Evolutionary conservation across 75 land plant genomes (phyloP).

Genomic region (Sequoiadendron giganteum): DNA sequence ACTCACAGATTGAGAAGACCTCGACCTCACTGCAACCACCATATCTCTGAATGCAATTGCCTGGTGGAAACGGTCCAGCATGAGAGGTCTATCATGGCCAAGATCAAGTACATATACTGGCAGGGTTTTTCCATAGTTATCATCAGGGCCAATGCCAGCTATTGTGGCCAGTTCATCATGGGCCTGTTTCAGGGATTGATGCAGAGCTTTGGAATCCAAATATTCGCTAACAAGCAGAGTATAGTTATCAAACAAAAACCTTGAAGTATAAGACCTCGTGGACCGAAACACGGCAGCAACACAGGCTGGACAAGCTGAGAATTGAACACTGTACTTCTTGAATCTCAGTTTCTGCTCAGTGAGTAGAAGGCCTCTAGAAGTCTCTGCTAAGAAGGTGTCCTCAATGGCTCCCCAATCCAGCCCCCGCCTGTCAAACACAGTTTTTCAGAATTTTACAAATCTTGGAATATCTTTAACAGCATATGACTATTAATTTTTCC

Average conservation of each 20-base stretch:
- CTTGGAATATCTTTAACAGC: neutral
- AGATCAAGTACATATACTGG: constrained; percentile 95
- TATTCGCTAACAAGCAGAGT: constrained; percentile 93
- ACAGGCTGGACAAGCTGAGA: constrained; percentile 67
- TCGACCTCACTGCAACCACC: constrained; percentile 91
- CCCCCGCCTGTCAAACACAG: constrained; percentile 17
- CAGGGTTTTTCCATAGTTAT: constrained; percentile 51
- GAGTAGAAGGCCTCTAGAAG: constrained; percentile 52
- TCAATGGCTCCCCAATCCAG: constrained; percentile 72
- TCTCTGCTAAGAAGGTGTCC: constrained; percentile 54
- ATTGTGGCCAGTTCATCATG: constrained; percentile 51
- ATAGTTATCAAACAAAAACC: constrained; percentile 87
- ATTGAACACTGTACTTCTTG: constrained; percentile 41
- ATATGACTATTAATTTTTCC: too few species aligned
- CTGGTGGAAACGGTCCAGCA: constrained; percentile 94
- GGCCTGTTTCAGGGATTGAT: constrained; percentile 60
- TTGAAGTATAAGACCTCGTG: constrained; percentile 80
- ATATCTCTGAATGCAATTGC: constrained; percentile 90
- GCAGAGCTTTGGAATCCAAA: constrained; percentile 87
- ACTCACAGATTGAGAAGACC: constrained; percentile 71
- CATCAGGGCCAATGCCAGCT: constrained; percentile 36
- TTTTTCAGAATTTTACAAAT: neutral
- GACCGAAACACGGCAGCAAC: constrained; percentile 71
- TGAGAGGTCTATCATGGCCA: constrained; percentile 57
- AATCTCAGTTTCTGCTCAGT: constrained; percentile 64